These are phyloP conservation scores for Asterochloris sp. DNA, from an alignment of 139 green algal species.

Conservation along the genomic window DNA sequence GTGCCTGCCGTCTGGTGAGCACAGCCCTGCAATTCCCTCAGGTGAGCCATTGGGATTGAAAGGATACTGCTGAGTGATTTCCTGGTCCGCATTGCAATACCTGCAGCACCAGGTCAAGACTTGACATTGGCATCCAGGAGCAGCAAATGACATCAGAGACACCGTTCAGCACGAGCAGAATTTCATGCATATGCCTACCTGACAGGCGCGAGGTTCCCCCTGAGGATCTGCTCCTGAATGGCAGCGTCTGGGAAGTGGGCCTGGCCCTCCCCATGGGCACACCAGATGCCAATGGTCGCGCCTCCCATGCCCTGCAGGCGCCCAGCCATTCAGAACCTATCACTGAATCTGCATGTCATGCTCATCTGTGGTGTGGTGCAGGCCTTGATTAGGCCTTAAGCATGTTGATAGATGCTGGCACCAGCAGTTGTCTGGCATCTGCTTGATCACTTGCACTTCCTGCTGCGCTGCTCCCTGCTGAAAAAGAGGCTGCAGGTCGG, in stretches of 20 bases:
- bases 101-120: slow-evolving; percentile 30
- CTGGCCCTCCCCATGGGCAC: slow-evolving; percentile 93
- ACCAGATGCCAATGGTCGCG: slow-evolving; percentile 88
- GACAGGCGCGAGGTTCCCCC: slow-evolving; percentile 73
- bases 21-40: slow-evolving; percentile 91
- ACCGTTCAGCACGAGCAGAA: neutral
- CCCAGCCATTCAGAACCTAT: neutral
- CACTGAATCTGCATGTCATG: too few species aligned
- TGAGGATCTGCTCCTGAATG: slow-evolving; percentile 60
- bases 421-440: too few species aligned
- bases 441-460: too few species aligned
- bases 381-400: too few species aligned
- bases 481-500: too few species aligned
- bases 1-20: slow-evolving; percentile 88
- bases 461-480: too few species aligned
- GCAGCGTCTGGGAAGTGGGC: slow-evolving; percentile 84
- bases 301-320: slow-evolving; percentile 77
- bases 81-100: slow-evolving; percentile 70
- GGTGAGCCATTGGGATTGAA: slow-evolving; percentile 97
- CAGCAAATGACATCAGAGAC: neutral
- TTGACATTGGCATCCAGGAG: too few species aligned
- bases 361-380: too few species aligned
- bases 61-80: slow-evolving; percentile 86
- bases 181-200: slow-evolving; percentile 44
- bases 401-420: too few species aligned